Base-by-base conservation (phyloP, 768 basidiomycete genomes). In the Mycena alexandri region DNA sequence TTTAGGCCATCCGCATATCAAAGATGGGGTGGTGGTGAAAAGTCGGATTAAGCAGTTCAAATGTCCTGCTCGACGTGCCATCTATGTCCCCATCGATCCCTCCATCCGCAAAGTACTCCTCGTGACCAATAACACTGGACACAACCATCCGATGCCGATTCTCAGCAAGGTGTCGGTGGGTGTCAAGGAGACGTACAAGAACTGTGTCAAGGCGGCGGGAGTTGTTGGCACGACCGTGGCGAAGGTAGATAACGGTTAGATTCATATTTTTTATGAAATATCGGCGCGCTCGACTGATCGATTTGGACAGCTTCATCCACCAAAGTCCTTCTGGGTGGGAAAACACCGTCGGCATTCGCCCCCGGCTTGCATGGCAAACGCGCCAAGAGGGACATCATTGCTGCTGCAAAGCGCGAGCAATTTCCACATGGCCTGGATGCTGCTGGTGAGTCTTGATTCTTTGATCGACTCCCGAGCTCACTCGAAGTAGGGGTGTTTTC, bases 61-160 rank as follows among this genome's bases (percentile, higher is more conserved):
- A 14, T 38, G 38, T 38, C 38, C 14, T 38, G 38, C 38, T 10
- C 10, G 14, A 14, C 64, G 57, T 16, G 21, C 24, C 4, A 61
- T 67, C 13, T 67, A 47, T 34, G 36, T 67, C 17, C 65, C 65
- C 4, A 16, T 13, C 4, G 59, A 54, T 24, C 2, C 33, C n/a
- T 46, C 43, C 0, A 43, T 54, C 33, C 59, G 44, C 34, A 60
- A 61, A 33, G 65, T 22, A 3, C 65, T 67, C 1, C 61, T 67
- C 24, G 19, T 61, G 21, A 58, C 61, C 22, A 50, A 47, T 12
- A 7, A 25, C 1, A 61, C 44, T 2, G 51, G 34, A 2, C 65
- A 67, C 22, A 60, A 54, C 21, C 65, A 67, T 25, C 63, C 63
- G 1, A 58, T 65, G 36, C 54, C 63, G 17, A 29, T 29, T 1